phyloP scores from a whole-genome alignment of 208 protist species.

The Trypanosoma cruzi region DNA sequence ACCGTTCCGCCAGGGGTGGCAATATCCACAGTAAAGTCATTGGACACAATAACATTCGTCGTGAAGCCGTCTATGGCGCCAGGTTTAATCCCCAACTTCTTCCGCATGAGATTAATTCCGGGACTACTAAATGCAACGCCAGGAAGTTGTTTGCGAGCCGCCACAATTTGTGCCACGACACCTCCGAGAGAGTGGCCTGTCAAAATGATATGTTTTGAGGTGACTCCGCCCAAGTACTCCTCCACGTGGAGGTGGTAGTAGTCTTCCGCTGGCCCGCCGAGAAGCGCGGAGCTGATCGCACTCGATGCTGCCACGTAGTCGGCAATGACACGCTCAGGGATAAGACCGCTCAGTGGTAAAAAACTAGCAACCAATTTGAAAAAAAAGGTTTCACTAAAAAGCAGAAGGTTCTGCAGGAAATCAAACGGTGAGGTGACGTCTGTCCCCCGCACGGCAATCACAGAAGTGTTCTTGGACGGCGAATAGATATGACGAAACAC shows the following conservation, averaged over 20 bases:
- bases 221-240: conserved; percentile 17
- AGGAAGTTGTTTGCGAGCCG: conserved; percentile 17
- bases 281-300: conserved; percentile 7
- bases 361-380: conserved; percentile 29
- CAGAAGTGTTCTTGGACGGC: conserved; percentile 27
- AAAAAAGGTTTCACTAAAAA: conserved; percentile 30
- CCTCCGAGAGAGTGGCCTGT: conserved; percentile 35
- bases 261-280: background rate
- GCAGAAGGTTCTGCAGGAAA: conserved; percentile 32
- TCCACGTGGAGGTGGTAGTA: conserved; percentile 36
- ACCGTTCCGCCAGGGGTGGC: conserved; percentile 28
- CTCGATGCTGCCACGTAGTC: conserved; percentile 31
- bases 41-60: conserved; percentile 32
- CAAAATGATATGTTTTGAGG: conserved; percentile 25
- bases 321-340: conserved; percentile 27
- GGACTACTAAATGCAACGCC: conserved; percentile 31
- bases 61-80: conserved; percentile 26
- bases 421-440: conserved; percentile 31
- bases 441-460: conserved; percentile 38
- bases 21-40: conserved; percentile 26
- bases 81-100: conserved; percentile 26
- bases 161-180: conserved; percentile 34
- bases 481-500: conserved; percentile 31
- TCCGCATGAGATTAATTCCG: conserved; percentile 29
- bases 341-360: conserved; percentile 21